Conservation (phyloP, 208 protist genomes). For the Herpetomonas samuelpessoai region DNA sequence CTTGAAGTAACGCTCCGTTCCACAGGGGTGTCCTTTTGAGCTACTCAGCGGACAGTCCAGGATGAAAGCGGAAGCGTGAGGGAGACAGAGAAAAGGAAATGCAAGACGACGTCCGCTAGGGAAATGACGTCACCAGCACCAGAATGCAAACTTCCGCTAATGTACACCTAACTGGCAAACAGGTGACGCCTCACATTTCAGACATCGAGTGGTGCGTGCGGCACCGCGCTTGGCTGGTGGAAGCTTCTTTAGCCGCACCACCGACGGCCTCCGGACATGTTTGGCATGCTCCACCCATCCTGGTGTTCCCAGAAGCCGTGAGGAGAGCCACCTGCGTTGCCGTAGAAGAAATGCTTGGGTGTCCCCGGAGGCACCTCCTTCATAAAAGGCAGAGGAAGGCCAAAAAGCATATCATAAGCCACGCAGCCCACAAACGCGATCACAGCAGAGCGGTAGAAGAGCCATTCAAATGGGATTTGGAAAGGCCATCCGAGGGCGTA, state of each 20-base stretch:
- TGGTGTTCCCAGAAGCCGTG: slow-evolving; percentile 90
- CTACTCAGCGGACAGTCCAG: too few relatives aligned
- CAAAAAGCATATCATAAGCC: slow-evolving; percentile 80
- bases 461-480: slow-evolving; percentile 89
- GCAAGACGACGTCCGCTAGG: too few relatives aligned
- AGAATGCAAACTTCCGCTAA: too few relatives aligned
- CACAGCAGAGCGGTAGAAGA: slow-evolving; percentile 83
- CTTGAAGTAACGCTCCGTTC: too few relatives aligned
- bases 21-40: too few relatives aligned
- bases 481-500: slow-evolving; percentile 85
- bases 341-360: slow-evolving; percentile 85
- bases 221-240: not conserved
- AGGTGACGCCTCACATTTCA: too few relatives aligned
- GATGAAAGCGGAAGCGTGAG: too few relatives aligned
- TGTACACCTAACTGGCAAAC: too few relatives aligned
- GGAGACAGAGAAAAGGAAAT: too few relatives aligned
- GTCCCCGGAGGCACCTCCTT: slow-evolving; percentile 78
- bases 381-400: slow-evolving; percentile 78
- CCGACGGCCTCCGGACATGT: slow-evolving; percentile 79
- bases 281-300: slow-evolving; percentile 88
- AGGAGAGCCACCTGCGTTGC: slow-evolving; percentile 73
- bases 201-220: too few relatives aligned
- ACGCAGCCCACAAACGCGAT: slow-evolving; percentile 64
- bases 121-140: too few relatives aligned
- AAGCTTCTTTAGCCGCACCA: slow-evolving; percentile 54